phyloP scores from a whole-genome alignment of 495 filamentous ascomycete species.

The Cryomyces antarcticus region DNA sequence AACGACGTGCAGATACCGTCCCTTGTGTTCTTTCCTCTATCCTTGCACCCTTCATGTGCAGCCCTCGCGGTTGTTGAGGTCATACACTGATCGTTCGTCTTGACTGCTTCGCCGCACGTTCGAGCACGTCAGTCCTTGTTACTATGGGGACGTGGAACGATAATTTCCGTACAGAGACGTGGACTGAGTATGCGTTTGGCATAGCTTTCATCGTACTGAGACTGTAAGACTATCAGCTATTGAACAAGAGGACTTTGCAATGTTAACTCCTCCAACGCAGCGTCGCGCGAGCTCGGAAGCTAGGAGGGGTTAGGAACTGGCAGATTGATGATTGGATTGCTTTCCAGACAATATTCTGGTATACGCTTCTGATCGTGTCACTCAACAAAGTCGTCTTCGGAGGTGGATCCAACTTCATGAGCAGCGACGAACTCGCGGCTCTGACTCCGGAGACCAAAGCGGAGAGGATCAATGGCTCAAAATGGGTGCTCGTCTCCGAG shows the following conservation, averaged over 20 bases:
- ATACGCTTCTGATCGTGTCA: background rate
- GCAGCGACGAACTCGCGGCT: slow-evolving; percentile 14
- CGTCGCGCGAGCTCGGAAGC: background rate
- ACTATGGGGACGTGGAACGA: background rate
- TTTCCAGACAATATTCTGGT: background rate
- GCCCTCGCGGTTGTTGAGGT: no score
- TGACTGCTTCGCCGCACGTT: no score
- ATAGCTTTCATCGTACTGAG: background rate
- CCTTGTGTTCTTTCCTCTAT: no score
- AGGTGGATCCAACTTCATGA: slow-evolving; percentile 32
- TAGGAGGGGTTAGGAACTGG: background rate
- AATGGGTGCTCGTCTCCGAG: slow-evolving; percentile 31
- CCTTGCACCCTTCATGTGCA: no score
- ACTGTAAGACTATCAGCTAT: background rate
- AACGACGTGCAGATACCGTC: no score
- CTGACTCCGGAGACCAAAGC: slow-evolving; percentile 23
- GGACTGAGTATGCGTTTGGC: slow-evolving; percentile 1
- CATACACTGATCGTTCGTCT: no score
- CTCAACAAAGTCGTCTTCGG: slow-evolving; percentile 1
- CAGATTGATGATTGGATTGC: slow-evolving; percentile 1
- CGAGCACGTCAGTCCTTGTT: background rate
- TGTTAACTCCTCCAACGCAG: background rate
- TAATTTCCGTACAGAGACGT: background rate
- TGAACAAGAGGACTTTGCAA: background rate
- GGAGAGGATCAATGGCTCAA: slow-evolving; percentile 30